A percentile compares a stretch with the other conserved stretches of the same genome.
phyloP scores from a whole-genome alignment of 2,329 filamentous ascomycete genomes.

The Botrytis galanthina region DNA sequence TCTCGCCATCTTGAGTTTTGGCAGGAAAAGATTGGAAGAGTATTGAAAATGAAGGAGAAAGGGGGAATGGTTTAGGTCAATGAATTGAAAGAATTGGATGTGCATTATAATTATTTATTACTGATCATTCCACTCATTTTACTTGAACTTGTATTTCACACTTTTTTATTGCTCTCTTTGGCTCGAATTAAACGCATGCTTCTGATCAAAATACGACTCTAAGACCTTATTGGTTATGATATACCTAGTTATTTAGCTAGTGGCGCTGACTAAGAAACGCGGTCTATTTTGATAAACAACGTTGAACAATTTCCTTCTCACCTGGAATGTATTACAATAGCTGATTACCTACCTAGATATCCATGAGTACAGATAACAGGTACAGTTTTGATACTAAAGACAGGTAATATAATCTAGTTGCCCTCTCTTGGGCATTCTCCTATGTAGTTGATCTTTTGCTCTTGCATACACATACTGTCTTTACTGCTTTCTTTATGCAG shows the following conservation, averaged over 20 bases:
- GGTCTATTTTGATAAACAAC: neutral
- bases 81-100: neutral
- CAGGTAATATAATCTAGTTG: neutral
- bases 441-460: neutral
- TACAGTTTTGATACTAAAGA: neutral
- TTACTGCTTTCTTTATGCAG: conserved; percentile 2
- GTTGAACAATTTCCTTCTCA: neutral
- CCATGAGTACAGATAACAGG: neutral
- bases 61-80: neutral
- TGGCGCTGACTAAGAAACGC: neutral
- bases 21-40: conserved; percentile 28
- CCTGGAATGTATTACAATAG: neutral
- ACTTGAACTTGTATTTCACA: neutral
- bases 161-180: neutral
- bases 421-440: neutral
- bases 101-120: neutral
- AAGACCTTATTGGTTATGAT: neutral
- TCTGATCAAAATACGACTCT: neutral
- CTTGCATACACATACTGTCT: neutral
- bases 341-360: neutral
- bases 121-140: neutral
- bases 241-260: neutral
- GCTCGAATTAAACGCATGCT: neutral
- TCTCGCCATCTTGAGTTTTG: conserved; percentile 28
- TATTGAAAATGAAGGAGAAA: conserved; percentile 21